A percentile compares a stretch with the other conserved stretches of the same genome.
These are phyloP conservation scores for Myrica gale DNA, from an alignment of 306 rosid genomes.

Conservation along the genomic window DNA sequence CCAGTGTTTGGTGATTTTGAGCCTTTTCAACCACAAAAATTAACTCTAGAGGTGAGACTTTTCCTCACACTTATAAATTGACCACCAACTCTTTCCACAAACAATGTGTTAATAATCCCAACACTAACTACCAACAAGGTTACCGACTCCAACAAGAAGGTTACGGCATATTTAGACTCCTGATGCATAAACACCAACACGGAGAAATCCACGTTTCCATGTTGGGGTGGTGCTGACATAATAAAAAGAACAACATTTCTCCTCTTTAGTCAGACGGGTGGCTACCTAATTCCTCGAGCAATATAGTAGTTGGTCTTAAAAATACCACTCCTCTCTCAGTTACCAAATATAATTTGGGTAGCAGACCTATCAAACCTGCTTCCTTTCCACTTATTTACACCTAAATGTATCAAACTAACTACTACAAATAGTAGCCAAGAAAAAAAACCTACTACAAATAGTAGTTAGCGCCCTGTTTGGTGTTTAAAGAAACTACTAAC, in stretches of 20 bases:
- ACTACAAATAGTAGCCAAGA: slow-evolving; percentile 8
- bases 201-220: too few relatives aligned
- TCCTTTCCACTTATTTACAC: slow-evolving; percentile 21
- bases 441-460: background rate
- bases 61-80: too few relatives aligned
- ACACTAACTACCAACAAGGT: background rate
- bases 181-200: too few relatives aligned
- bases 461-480: slow-evolving; percentile 40
- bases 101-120: too few relatives aligned
- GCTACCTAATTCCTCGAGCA: slow-evolving; percentile 47
- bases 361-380: slow-evolving; percentile 48
- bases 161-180: background rate
- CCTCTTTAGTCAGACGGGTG: slow-evolving; percentile 38
- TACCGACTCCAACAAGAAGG: background rate
- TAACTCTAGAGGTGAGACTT: too few relatives aligned
- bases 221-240: slow-evolving; percentile 1
- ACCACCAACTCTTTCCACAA: too few relatives aligned
- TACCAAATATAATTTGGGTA: slow-evolving; percentile 2
- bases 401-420: slow-evolving; percentile 9
- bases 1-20: too few relatives aligned
- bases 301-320: slow-evolving; percentile 7
- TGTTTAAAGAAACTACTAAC: slow-evolving; percentile 13
- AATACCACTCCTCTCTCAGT: background rate
- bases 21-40: too few relatives aligned
- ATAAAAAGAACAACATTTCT: slow-evolving; percentile 9